These are phyloP conservation scores for Zygosaccharomyces siamensis DNA, from an alignment of 805 yeast genomes.

Conservation along the genomic window DNA sequence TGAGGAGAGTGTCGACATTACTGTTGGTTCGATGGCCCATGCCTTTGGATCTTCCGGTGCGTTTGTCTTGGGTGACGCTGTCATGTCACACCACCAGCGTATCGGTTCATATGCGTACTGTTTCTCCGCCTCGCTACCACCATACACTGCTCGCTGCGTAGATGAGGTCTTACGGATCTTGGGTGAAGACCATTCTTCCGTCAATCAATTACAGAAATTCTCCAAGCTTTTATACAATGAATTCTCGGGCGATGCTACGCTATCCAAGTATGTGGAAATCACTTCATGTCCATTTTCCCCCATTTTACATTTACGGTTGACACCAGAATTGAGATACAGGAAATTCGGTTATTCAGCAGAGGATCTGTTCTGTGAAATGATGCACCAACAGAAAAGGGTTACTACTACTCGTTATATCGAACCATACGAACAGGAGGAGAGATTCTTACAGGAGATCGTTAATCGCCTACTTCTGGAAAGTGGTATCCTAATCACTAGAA, in stretches of 20 bases:
- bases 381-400: constrained; percentile 31
- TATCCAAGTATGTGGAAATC: constrained; percentile 43
- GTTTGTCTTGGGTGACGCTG: constrained; percentile 78
- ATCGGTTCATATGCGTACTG: constrained; percentile 86
- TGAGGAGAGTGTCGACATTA: constrained; percentile 64
- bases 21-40: constrained; percentile 80
- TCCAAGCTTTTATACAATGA: constrained; percentile 37
- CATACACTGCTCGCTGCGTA: constrained; percentile 71
- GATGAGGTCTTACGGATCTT: constrained; percentile 52
- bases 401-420: constrained; percentile 34
- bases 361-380: constrained; percentile 24
- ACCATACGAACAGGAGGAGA: constrained; percentile 45
- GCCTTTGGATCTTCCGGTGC: constrained; percentile 88
- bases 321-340: constrained; percentile 36
- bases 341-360: constrained; percentile 29
- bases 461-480: constrained; percentile 49
- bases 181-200: constrained; percentile 36
- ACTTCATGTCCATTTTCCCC: constrained; percentile 61
- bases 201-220: constrained; percentile 39
- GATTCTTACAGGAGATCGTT: constrained; percentile 61
- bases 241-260: constrained; percentile 38
- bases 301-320: constrained; percentile 59
- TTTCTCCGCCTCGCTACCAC: constrained; percentile 91
- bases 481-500: constrained; percentile 58
- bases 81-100: constrained; percentile 88